phyloP scores from a whole-genome alignment of 2,329 filamentous ascomycete genomes.

The Xylaria sp. region DNA sequence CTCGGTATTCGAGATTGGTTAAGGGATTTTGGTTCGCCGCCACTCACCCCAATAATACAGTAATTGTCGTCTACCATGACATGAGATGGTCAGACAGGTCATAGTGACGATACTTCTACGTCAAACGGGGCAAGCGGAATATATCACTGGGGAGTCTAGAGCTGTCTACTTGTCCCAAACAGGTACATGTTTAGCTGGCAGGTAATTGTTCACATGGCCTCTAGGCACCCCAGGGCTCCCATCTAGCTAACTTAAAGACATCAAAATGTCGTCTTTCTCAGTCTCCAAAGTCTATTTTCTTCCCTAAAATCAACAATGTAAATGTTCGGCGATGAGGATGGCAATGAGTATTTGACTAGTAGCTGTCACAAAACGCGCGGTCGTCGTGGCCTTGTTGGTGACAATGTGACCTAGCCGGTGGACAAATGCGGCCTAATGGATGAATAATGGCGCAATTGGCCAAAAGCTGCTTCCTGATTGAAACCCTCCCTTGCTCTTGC shows the following conservation, averaged over 20 bases:
- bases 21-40: neutral
- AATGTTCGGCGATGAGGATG: neutral
- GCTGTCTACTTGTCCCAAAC: neutral
- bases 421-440: neutral
- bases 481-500: neutral
- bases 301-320: neutral
- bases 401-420: neutral
- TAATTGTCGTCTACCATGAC: neutral
- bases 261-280: neutral
- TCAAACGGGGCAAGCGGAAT: neutral
- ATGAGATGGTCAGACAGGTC: neutral
- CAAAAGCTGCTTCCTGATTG: neutral
- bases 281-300: neutral
- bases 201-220: too few relatives aligned
- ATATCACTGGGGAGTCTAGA: neutral
- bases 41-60: neutral
- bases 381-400: neutral
- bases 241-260: neutral
- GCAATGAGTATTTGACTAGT: neutral
- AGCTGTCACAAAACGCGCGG: neutral
- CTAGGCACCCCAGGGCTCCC: too few relatives aligned
- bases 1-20: neutral
- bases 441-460: neutral
- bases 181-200: neutral
- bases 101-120: conserved; percentile 1